Evolutionary conservation across 73 alveolate genomes (phyloP), one percentile per base, ranked within the genome.

Genomic region (Durusdinium trenchii): DNA sequence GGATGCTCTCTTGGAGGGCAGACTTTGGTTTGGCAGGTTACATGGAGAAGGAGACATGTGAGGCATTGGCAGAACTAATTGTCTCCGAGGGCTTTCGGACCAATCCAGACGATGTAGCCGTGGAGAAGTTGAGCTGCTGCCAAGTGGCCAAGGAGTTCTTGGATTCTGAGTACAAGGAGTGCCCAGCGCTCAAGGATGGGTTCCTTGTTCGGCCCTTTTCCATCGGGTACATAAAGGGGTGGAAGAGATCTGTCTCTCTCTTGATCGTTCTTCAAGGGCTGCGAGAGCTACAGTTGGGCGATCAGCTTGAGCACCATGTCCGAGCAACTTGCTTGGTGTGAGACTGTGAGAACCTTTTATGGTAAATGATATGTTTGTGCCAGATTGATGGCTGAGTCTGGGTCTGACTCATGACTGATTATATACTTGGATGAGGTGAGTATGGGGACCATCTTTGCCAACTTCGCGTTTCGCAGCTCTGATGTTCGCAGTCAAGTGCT

Each of bases 1-100:
- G 89, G 89, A 78, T 78, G 89, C 50, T 78, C 60, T 4, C 42
- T 36, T 78, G 89, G 89, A 42, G 89, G 40, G 14, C 54, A 38
- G 89, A 78, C 54, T 35, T 23, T 42, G 89, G 89, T 28, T 42
- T 78, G 89, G 32, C 61, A 30, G 89, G 89, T n/a, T 36, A 36
- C 57, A 18, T 36, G 1, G 89, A 78, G 3, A 42, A 20, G 12
- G 89, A 78, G 0, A 78, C 54, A 6, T 18, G 35, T 38, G 38
- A 36, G 6, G 54, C 26, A 36, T 16, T 78, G 57, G 0, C 42
- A 38, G 61, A 78, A n/a, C 61, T 78, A 36, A 18, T 18, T 6
- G 35, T 78, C 6, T 36, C 61, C 12, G 89, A 78, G 16, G 89
- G 89, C 38, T 78, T 78, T 57, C 57, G 42, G 6, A 42, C 89